Evolutionary conservation across 441 rosid genomes (phyloP).

Genomic region (Populus hybrid): DNA sequence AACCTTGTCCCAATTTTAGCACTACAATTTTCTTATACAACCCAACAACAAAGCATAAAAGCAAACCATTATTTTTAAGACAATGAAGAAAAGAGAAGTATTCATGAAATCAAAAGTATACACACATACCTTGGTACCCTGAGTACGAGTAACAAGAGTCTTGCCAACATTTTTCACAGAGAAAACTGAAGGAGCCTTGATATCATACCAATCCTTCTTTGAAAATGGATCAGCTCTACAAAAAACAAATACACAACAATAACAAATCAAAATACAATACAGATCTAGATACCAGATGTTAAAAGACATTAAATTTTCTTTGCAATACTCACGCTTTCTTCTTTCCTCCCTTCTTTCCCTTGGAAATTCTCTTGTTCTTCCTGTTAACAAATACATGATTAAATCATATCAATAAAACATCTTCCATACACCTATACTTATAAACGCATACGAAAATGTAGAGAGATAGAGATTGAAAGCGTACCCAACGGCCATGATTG

Average conservation of each 20-base stretch:
- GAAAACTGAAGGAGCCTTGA: conserved; percentile 79
- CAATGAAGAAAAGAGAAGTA: not conserved
- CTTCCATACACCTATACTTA: not conserved
- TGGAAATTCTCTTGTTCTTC: conserved; percentile 95
- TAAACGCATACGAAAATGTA: not conserved
- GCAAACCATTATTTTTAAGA: not conserved
- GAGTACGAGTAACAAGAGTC: conserved; percentile 84
- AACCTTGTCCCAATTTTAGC: not conserved
- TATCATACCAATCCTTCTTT: conserved; percentile 94
- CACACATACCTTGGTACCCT: conserved; percentile 76
- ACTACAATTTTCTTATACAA: not conserved
- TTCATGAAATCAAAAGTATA: not conserved
- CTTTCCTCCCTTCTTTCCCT: conserved; percentile 92
- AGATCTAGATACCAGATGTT: not conserved
- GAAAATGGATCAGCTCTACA: conserved; percentile 74
- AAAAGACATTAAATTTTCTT: not conserved
- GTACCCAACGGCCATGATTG: conserved; percentile 86
- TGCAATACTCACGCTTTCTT: conserved; percentile 77
- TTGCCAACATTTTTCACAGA: conserved; percentile 62
- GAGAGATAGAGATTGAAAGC: not conserved
- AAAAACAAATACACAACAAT: not conserved
- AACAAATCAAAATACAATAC: not conserved
- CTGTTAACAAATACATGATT: conserved; percentile 26
- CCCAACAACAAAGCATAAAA: not conserved
- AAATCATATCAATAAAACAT: not conserved